These are phyloP conservation scores for Colletotrichum sansevieriae DNA, from an alignment of 2,329 filamentous ascomycete species.

Conservation along the genomic window DNA sequence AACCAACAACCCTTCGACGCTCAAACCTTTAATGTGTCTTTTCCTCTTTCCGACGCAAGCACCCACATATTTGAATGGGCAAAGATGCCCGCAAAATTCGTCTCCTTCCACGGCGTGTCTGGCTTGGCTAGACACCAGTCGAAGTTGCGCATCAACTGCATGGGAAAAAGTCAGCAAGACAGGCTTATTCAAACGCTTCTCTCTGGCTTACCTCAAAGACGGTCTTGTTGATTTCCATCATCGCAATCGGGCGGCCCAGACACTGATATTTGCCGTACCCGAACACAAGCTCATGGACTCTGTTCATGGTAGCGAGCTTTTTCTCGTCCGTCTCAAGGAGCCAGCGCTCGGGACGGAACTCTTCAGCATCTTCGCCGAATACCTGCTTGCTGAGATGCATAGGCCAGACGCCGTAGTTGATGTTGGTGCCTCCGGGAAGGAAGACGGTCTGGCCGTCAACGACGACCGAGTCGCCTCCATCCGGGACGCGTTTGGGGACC, in stretches of 20 bases:
- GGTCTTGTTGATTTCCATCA: slow-evolving; percentile 63
- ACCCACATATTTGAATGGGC: slow-evolving; percentile 40
- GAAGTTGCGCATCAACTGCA: slow-evolving; percentile 40
- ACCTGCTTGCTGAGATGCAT: slow-evolving; percentile 67
- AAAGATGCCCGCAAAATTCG: slow-evolving; percentile 35
- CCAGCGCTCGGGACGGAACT: slow-evolving; percentile 70
- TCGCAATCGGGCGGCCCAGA: slow-evolving; percentile 60
- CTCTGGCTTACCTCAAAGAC: slow-evolving; percentile 57
- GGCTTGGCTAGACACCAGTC: slow-evolving; percentile 42
- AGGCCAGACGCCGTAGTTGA: slow-evolving; percentile 35
- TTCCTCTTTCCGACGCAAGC: slow-evolving; percentile 28
- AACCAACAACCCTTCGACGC: no score
- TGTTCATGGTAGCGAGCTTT: slow-evolving; percentile 51
- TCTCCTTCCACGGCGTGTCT: slow-evolving; percentile 37
- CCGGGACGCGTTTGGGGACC: slow-evolving; percentile 53
- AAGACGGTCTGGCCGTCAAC: slow-evolving; percentile 49
- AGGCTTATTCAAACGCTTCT: accelerated
- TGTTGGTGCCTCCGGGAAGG: slow-evolving; percentile 45
- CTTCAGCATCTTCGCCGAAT: slow-evolving; percentile 68
- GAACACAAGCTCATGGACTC: slow-evolving; percentile 58
- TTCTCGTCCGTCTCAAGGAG: slow-evolving; percentile 57
- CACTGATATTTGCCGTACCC: slow-evolving; percentile 60
- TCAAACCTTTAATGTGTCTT: not conserved
- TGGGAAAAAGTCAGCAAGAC: not conserved
- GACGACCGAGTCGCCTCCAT: slow-evolving; percentile 46